Evolutionary conservation across 1,139 yeast species (phyloP), one percentile per base, ranked within the genome.

Genomic region (Tardiomyces depauwii): DNA sequence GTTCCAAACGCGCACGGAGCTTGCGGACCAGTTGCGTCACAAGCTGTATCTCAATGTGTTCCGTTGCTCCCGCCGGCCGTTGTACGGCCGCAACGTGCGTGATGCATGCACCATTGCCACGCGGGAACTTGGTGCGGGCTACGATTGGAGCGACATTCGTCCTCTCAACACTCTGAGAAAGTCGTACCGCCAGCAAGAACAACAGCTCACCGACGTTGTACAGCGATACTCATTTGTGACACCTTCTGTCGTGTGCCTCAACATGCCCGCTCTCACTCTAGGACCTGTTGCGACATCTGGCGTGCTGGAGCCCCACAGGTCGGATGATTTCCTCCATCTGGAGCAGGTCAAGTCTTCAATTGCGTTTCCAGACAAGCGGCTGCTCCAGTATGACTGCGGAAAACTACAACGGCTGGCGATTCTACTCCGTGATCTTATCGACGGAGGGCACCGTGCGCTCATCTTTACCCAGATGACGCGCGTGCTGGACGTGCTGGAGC

Each of bases 401-500:
- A 93, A 93, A 62, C 71, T 93, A 39, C 99, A 93, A 59, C 82
- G 80, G 55, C 67, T 93, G 45, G 93, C 96, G 0, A 63, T 67
- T 3, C 68, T 93, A 45, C 65, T 93, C 48, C 87, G 84, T 50
- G 82, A 85, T 27, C 70, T 93, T 53, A 82, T 84, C 46, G 80
- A 86, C 32, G 78, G 78, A 44, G 97, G 97, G 0, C 98, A 93
- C 60, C 72, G 98, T 48, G 97, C 95, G 1, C 73, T 93, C 53
- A 91, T 93, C 49, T 93, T 93, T 68, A 93, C 99, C 0, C 99
- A 93, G 63, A 93, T 93, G 99, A 91, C 98, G 2, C 84, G 86
- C 59, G 97, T 93, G 16, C 71, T 93, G 62, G 98, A 93, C 66
- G 80, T 93, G 44, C 67, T 93, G 50, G 99, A 93, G 60, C 94